A percentile compares a stretch with the other conserved stretches of the same genome.
These are phyloP conservation scores for Diplosphaera chodatii DNA, from an alignment of 139 green algal species.

Conservation along the genomic window DNA sequence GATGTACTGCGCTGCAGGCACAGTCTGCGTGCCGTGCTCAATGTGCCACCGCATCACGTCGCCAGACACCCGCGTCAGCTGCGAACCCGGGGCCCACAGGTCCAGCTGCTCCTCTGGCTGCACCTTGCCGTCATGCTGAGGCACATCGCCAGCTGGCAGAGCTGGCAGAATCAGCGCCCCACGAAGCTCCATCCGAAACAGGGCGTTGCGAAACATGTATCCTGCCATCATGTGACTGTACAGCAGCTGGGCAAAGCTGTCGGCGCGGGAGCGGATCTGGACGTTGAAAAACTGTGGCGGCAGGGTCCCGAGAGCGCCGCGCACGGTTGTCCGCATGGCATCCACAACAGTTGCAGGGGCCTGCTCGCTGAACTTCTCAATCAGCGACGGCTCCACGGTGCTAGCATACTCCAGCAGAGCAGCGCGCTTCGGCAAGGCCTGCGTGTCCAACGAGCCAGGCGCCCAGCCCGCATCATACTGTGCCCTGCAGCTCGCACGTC, in stretches of 20 bases:
- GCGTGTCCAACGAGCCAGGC: background rate
- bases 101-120: conserved; percentile 3
- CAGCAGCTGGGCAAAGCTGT: conserved; percentile 85
- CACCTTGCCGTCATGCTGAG: conserved; percentile 3
- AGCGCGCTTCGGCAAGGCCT: background rate
- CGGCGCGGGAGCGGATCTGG: conserved; percentile 56
- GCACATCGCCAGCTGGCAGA: background rate
- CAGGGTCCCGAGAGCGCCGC: conserved; percentile 74
- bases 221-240: conserved; percentile 72
- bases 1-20: conserved; percentile 74
- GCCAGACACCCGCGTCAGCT: conserved; percentile 56
- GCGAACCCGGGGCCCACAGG: conserved; percentile 51
- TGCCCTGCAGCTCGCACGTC: background rate
- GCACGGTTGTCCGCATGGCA: conserved; percentile 75
- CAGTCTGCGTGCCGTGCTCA: conserved; percentile 41
- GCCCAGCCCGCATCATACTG: background rate
- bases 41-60: conserved; percentile 82
- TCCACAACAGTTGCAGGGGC: conserved; percentile 39
- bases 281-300: conserved; percentile 80
- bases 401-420: background rate
- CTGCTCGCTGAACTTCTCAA: background rate
- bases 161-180: background rate
- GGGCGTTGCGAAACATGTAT: conserved; percentile 74
- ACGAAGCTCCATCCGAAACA: conserved; percentile 67
- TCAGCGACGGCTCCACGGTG: background rate